Evolutionary conservation across 2,329 filamentous ascomycete genomes (phyloP), one percentile per base, ranked within the genome.

Genomic region (Amylocarpus encephaloides): DNA sequence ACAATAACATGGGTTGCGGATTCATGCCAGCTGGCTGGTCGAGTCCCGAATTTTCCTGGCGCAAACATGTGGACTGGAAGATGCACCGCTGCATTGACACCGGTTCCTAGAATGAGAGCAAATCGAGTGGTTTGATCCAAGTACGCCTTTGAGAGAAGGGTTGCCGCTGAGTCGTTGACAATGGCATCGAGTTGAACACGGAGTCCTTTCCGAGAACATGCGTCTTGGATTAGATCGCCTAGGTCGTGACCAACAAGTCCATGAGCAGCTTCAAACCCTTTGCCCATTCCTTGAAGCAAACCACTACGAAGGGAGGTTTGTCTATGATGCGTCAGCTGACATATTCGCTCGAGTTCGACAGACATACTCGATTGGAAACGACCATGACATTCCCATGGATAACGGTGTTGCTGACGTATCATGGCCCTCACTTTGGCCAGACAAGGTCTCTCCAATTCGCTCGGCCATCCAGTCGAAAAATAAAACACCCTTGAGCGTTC

Each of bases 391-490:
- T 1, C 81, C 81, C 68, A 84, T 71, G 7, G 75, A 75, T 46
- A 85, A 67, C 26, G 76, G 72, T 2, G 48, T 42, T 19, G 57
- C 45, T 9, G 56, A 59, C 30, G 69, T 65, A 19, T 70, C 68
- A 5, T 66, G 62, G 39, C 58, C 64, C 40, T 70, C 67, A 18
- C 70, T 60, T 15, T 72, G 73, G 39, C 69, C 68, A 6, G 69
- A 66, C 10, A 85, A 67, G 1, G 79, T 80, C 43, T 83, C 76
- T 46, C 70, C 64, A 58, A 85, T 82, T 55, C 73, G 75, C 38
- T 71, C 70, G 0, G 81, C 82, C 75, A 86, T 82, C 83, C 83
- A 86, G 62, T 82, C 74, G 57, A 86, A 86, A 61, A 86, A 85
- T 0, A 66, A 71, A 58, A 75, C 73, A 13, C 82, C 82, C 53